phyloP scores from a whole-genome alignment of 495 filamentous ascomycete genomes.

The Penicillium ucsense region DNA sequence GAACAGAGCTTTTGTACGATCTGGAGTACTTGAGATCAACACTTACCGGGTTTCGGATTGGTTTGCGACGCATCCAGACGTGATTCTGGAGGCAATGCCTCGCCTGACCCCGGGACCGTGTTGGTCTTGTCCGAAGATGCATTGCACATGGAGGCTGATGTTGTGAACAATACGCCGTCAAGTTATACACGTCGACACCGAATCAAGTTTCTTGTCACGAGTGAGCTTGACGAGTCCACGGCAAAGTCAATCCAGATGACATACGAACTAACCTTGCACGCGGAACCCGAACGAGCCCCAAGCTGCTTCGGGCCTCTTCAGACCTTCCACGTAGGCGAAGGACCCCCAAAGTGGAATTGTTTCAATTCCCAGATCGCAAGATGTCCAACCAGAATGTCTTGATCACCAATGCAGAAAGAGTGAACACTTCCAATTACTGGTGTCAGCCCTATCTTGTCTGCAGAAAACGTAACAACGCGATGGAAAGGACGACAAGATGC shows the following conservation, averaged over 20 bases:
- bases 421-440: not conserved
- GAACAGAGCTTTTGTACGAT: not conserved
- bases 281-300: not conserved
- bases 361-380: not conserved
- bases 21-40: not conserved
- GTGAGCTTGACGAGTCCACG: no score
- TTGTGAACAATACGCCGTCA: not conserved
- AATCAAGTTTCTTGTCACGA: no score
- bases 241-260: not conserved
- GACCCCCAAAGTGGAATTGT: not conserved
- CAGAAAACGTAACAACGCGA: no score
- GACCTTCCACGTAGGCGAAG: not conserved
- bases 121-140: constrained; percentile 19
- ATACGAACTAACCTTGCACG: not conserved
- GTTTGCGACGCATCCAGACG: constrained; percentile 7
- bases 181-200: no score
- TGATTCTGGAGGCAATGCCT: constrained; percentile 8
- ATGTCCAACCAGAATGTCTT: not conserved
- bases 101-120: constrained; percentile 11
- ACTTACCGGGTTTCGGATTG: constrained; percentile 19
- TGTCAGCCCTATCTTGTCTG: no score
- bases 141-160: constrained; percentile 26
- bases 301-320: not conserved
- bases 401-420: not conserved
- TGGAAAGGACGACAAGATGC: no score